Percentiles rank a stretch among this genome's conserved stretches.
These are phyloP conservation scores for Sporothrix variecibatus DNA, from an alignment of 2,329 filamentous ascomycete species.

Conservation along the genomic window DNA sequence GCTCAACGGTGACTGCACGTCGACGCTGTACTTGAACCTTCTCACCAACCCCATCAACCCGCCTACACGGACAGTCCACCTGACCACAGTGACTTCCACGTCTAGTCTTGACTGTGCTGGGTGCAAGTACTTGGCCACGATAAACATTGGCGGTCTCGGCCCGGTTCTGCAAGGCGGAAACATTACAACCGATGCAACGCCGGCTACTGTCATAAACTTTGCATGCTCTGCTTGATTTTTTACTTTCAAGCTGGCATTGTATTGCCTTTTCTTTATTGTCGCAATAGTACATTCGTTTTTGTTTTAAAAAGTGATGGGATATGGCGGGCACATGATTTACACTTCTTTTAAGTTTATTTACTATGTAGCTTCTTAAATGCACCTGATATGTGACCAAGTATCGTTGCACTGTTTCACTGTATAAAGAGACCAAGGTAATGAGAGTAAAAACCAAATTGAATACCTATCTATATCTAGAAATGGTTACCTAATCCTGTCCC, in stretches of 20 bases:
- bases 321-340: neutral
- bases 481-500: neutral
- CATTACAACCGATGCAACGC: neutral
- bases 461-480: conserved; percentile 11
- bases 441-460: neutral
- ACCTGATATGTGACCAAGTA: neutral
- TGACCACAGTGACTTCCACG: neutral
- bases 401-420: too few relatives aligned
- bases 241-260: neutral
- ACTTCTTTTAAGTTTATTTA: neutral
- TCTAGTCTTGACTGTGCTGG: neutral
- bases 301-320: neutral
- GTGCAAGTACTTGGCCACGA: neutral
- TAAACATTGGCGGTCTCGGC: neutral
- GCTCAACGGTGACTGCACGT: neutral
- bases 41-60: neutral
- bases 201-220: neutral
- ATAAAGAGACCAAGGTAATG: neutral
- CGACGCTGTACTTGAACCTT: neutral
- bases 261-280: neutral
- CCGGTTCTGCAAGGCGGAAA: neutral
- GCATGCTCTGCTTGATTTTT: neutral
- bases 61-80: neutral
- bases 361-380: neutral
- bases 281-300: neutral